Base-by-base conservation (phyloP, 108 stramenopile species). In the Thalassiosira profunda region DNA sequence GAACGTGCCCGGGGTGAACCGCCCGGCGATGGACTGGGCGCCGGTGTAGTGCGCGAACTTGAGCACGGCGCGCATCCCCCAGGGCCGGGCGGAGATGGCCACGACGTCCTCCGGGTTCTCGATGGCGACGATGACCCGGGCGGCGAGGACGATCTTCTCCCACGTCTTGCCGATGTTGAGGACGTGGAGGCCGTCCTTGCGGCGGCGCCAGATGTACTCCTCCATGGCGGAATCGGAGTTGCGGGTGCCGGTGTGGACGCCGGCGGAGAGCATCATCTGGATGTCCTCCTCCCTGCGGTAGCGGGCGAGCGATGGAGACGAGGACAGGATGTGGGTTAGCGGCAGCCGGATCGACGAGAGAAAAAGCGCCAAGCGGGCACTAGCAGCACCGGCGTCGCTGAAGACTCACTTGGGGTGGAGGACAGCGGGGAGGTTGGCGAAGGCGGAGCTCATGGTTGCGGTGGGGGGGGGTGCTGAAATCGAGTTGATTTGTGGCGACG, bases 41-140 rank as follows among this genome's bases (percentile, higher is more conserved):
- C 98, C 99, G 46, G 99, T 99, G 96, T 99, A 99, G 77, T 98
- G 97, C 38, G 99, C 95, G 74, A 98, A 99, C 91, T 99, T 99
- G 70, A 99, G 93, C 56, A 99, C 98, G 47, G 99, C 99, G 65
- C 98, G 91, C 97, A 98, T 98, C 73, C 98, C 99, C 91, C 98
- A 98, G n/a, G 99, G 98, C 78, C 98, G 97, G 60, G 98, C 98
- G 25, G 97, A 97, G 85, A 99, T 98, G 83, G 98, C 98, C 43
- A 98, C 91, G 51, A 99, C 98, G 83, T 99, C 99, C 73, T 91
- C 88, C 67, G 99, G 98, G 81, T 99, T 99, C 86, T 99, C 99
- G 74, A 99, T 98, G 81, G 99, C 95, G 38, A 91, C 96, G 78
- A 99, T 99, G 65, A 99, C 97, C 74, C 99, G 96, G 61, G 99